A percentile compares a stretch with the other conserved stretches of the same genome.
Evolutionary conservation across 1,284 basidiomycete species (phyloP).

Genomic region (Wolfiporia cocos): DNA sequence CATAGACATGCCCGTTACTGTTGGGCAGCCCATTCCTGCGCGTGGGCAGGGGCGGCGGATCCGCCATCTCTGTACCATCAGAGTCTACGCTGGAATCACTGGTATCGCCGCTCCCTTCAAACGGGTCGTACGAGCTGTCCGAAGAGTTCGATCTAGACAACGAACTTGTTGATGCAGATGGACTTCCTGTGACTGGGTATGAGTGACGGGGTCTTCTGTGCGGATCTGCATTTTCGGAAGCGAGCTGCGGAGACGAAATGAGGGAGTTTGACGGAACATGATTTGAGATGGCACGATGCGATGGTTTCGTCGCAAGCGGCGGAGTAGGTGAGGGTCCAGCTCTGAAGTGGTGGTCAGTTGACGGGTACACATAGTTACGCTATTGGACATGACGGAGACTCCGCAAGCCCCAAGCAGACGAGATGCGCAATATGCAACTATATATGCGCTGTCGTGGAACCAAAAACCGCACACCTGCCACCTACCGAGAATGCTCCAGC

Average conservation of each 20-base stretch:
- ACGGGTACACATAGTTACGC: too few species aligned
- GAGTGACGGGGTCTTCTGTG: slow-evolving; percentile 4
- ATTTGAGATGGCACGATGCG: slow-evolving; percentile 2
- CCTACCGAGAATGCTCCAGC: too few species aligned
- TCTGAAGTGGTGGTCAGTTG: too few species aligned
- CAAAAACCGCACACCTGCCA: too few species aligned
- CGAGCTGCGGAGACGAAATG: slow-evolving; percentile 2
- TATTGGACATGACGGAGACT: too few species aligned
- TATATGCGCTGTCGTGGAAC: too few species aligned
- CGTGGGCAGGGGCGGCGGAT: slow-evolving; percentile 15
- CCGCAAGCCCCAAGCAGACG: too few species aligned
- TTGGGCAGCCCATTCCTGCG: slow-evolving; percentile 9
- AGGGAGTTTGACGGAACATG: slow-evolving; percentile 1
- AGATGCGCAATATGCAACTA: too few species aligned
- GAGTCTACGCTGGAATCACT: slow-evolving; percentile 10
- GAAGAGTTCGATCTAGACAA: slow-evolving; percentile 8
- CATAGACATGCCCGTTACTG: slow-evolving; percentile 1
- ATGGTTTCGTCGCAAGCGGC: slow-evolving; percentile 1
- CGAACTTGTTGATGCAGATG: slow-evolving; percentile 9
- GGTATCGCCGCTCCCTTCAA: slow-evolving; percentile 14
- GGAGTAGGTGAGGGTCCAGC: not conserved
- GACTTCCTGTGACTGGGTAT: slow-evolving; percentile 1
- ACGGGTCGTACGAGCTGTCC: slow-evolving; percentile 15
- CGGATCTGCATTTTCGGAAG: slow-evolving; percentile 1
- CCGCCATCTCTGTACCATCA: slow-evolving; percentile 9